Conservation (phyloP, 805 yeast genomes). For the Wickerhamomyces mucosus region DNA sequence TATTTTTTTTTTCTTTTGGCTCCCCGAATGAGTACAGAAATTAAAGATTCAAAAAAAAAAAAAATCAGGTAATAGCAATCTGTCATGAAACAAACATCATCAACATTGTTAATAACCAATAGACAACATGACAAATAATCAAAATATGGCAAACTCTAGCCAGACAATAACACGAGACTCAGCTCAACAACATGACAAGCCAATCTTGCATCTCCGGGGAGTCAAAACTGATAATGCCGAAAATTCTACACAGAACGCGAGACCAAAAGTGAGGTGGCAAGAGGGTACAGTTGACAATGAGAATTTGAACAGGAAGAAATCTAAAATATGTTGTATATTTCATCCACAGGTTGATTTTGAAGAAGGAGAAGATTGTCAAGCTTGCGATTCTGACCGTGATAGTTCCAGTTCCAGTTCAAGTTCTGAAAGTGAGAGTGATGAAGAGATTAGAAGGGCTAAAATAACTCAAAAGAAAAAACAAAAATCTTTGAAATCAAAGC, state of each 20-base stretch:
- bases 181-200: too few relatives aligned
- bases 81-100: too few relatives aligned
- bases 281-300: conserved; percentile 88
- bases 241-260: too few relatives aligned
- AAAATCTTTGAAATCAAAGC: conserved; percentile 29
- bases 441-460: conserved; percentile 17
- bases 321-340: conserved; percentile 84
- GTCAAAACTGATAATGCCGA: too few relatives aligned
- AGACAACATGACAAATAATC: too few relatives aligned
- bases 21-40: too few relatives aligned
- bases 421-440: conserved; percentile 22
- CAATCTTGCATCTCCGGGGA: too few relatives aligned
- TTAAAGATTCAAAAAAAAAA: too few relatives aligned
- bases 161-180: too few relatives aligned
- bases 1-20: background rate
- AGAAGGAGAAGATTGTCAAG: conserved; percentile 30
- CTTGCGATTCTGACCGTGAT: conserved; percentile 23
- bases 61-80: too few relatives aligned
- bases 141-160: too few relatives aligned
- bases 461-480: conserved; percentile 26
- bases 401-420: conserved; percentile 16
- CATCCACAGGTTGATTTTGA: conserved; percentile 64
- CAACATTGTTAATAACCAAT: too few relatives aligned
- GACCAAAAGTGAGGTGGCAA: conserved; percentile 68
- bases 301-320: conserved; percentile 75